phyloP scores from a whole-genome alignment of 2,329 filamentous ascomycete genomes.

The Hypomyces perniciosus region DNA sequence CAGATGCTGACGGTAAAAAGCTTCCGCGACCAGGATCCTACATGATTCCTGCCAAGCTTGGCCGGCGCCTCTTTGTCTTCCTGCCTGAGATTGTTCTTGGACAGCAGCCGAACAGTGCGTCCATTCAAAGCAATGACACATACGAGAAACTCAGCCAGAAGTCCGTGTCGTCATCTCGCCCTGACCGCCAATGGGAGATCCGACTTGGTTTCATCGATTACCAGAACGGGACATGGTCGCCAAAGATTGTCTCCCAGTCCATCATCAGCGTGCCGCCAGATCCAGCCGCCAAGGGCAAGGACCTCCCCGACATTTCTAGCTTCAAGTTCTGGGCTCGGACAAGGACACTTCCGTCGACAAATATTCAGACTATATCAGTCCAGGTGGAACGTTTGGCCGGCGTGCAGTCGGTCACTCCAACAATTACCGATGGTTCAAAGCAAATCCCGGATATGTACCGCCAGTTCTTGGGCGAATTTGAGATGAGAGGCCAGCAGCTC shows the following conservation, averaged over 20 bases:
- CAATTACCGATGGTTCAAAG: neutral
- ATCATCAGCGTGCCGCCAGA: neutral
- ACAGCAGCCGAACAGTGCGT: neutral
- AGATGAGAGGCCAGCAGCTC: neutral
- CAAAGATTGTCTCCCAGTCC: neutral
- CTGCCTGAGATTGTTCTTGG: neutral
- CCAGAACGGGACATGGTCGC: neutral
- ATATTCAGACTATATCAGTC: neutral
- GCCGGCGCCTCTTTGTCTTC: constrained; percentile 1
- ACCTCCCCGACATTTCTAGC: neutral
- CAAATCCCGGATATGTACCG: neutral
- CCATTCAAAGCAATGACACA: neutral
- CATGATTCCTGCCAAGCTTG: neutral
- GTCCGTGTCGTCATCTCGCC: no score
- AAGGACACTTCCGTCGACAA: neutral
- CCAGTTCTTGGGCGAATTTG: neutral
- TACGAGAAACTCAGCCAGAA: no score
- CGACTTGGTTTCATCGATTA: neutral
- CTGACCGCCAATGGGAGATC: neutral
- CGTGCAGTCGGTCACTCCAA: neutral
- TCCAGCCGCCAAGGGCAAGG: neutral
- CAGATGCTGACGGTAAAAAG: neutral
- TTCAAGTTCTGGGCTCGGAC: neutral
- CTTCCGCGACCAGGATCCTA: neutral
- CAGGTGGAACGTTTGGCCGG: neutral